Base-by-base conservation (phyloP, 345 rosid genomes). In the Lumnitzera racemosa region DNA sequence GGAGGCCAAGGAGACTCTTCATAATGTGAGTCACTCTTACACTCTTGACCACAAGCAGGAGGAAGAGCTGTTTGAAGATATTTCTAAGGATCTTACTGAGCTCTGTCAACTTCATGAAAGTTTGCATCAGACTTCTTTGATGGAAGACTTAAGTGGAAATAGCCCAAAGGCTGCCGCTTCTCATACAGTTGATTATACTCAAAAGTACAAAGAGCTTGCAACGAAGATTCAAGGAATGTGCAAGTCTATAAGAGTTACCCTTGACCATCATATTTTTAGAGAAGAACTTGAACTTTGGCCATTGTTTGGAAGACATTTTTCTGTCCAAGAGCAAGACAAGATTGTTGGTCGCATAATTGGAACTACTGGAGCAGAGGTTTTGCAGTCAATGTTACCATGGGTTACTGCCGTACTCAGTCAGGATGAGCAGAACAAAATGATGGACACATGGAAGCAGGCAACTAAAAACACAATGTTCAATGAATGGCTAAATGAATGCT, bases 381-480 rank as follows among this genome's bases (percentile, higher is more conserved):
- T 91, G 58, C 96, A 91, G 57, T 86, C 95, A 15, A 88, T 91
- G 96, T 74, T 88, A 63, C 98, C 96, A 12, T 88, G 95, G 98
- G 98, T 91, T 58, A 88, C 96, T 36, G 83, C 90, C 51, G 98
- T 91, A 48, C 91, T 88, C 61, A 80, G 90, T 62, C 81, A 78
- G 66, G 96, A 83, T 62, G 98, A 88, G 79, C 98, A 88, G 75
- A 86, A 76, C 53, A 83, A 86, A 76, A 78, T 91, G 98, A 88
- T 91, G 91, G 91, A 91, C 75, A 78, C 95, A 5, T 86, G 95
- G 96, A 91, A 91, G 77, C 91, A 91, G 65, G 98, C 96, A 27
- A 80, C 98, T 52, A 88, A 85, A 74, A 91, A 91, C 67, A 91
- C 95, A 11, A 91, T 91, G 90, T 91, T 88, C 63, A 88, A 78